Percentiles rank a stretch among this genome's conserved stretches.
phyloP scores from a whole-genome alignment of 1,139 yeast genomes.

The Geotrichum macrosporum region DNA sequence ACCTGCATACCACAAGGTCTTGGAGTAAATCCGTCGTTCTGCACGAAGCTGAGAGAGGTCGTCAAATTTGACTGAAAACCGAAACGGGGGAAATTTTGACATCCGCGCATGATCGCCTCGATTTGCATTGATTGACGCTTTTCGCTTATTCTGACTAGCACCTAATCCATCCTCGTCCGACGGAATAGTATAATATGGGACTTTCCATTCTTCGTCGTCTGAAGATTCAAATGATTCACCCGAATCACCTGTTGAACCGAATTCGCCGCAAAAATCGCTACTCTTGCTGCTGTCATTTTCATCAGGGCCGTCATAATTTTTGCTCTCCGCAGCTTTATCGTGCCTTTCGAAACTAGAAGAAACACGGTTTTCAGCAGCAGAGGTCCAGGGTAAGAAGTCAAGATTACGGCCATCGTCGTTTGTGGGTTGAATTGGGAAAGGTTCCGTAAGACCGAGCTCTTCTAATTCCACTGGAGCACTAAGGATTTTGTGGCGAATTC shows the following conservation, averaged over 20 bases:
- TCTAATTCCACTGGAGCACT: slow-evolving; percentile 24
- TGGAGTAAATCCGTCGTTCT: slow-evolving; percentile 46
- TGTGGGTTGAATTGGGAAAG: background rate
- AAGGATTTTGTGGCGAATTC: slow-evolving; percentile 39
- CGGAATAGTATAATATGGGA: slow-evolving; percentile 26
- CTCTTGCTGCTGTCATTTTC: background rate
- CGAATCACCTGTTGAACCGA: too few species aligned
- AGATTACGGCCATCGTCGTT: background rate
- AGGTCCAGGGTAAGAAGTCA: background rate
- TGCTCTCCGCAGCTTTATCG: background rate
- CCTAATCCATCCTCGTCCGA: slow-evolving; percentile 24
- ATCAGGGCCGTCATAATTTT: background rate
- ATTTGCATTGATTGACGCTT: background rate
- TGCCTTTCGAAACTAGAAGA: background rate
- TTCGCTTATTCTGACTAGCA: slow-evolving; percentile 1
- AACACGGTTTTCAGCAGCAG: background rate
- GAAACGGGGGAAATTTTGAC: slow-evolving; percentile 49
- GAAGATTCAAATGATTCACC: slow-evolving; percentile 4
- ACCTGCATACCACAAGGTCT: slow-evolving; percentile 54
- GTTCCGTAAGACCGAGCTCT: slow-evolving; percentile 18
- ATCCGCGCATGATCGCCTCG: background rate
- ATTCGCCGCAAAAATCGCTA: too few species aligned
- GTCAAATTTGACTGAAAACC: slow-evolving; percentile 49
- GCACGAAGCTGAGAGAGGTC: slow-evolving; percentile 41
- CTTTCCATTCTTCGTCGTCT: slow-evolving; percentile 21